Conservation (phyloP, 306 rosid genomes). For the Abrus pulchellus region DNA sequence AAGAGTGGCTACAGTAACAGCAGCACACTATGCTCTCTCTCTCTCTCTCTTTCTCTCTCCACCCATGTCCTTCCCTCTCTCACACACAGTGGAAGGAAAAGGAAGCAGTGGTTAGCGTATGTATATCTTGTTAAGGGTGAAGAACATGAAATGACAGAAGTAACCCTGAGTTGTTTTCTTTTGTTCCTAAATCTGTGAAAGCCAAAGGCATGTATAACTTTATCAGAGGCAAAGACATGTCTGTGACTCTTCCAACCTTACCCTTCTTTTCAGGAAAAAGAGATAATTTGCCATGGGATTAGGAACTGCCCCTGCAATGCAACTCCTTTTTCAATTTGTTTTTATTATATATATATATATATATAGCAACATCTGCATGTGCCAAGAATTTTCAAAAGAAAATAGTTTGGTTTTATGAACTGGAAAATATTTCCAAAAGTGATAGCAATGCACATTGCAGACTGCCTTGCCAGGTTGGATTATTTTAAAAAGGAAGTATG, state of each 20-base stretch:
- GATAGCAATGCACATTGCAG: neutral
- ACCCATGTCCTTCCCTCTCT: neutral
- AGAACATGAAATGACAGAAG: slow-evolving; percentile 47
- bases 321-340: neutral
- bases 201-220: slow-evolving; percentile 45
- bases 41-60: slow-evolving; percentile 2
- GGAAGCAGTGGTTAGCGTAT: neutral
- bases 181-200: slow-evolving; percentile 46
- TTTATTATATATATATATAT: neutral
- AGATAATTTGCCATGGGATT: slow-evolving; percentile 36
- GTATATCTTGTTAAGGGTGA: slow-evolving; percentile 35
- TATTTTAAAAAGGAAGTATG: neutral
- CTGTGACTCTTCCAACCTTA: slow-evolving; percentile 46
- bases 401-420: neutral
- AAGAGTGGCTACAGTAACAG: slow-evolving; percentile 46
- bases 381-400: neutral
- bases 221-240: slow-evolving; percentile 50
- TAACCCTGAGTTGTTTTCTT: slow-evolving; percentile 46
- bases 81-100: neutral
- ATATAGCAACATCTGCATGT: slow-evolving; percentile 3
- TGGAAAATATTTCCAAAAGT: neutral
- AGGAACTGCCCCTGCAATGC: neutral
- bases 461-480: neutral
- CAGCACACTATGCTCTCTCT: neutral
- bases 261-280: slow-evolving; percentile 56